Evolutionary conservation across 2,329 filamentous ascomycete genomes (phyloP), one percentile per base, ranked within the genome.

Genomic region (Cercospora brassicicola): DNA sequence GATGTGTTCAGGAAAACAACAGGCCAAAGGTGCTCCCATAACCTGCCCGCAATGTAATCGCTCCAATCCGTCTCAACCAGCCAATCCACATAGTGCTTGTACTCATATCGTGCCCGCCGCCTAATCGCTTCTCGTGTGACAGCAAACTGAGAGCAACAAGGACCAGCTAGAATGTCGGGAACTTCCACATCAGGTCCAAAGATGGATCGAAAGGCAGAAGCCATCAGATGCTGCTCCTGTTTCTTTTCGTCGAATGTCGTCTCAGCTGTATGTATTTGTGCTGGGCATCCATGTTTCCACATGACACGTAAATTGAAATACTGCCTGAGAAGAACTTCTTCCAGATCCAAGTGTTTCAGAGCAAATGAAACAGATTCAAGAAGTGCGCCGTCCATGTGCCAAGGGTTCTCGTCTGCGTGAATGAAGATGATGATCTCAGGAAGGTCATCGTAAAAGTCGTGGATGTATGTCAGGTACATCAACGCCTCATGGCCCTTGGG

Each of bases 21-120:
- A 18, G 71, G 71, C 72, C 72, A 73, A 67, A 73, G 67, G 30
- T 71, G 71, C 39, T 73, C 72, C 69, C 69, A 73, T 2, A 72
- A 68, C 10, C 72, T 53, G 13, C 72, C 72, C 8, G 67, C 61
- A 11, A 67, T 63, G 36, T 67, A 62, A 39, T 72, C 72, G 26
- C 59, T 64, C 67, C 65, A 69, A 6, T 64, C 42, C 0, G 71
- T 65, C 3, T 62, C 28, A 5, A 67, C 56, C 28, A 73, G 33
- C 69, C 69, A 70, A 3, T 66, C 61, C 53, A 59, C 42, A 23
- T 64, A 66, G 13, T 60, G 59, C 23, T 68, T 48, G 31, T 73
- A 73, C 62, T 72, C 69, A 31, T 66, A 63, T 18, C 59, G 59
- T 3, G 64, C 26, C 10, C 70, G 64, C 1, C 65, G 33, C 3